phyloP scores from a whole-genome alignment of 768 basidiomycete genomes.

The Lactarius sp. region DNA sequence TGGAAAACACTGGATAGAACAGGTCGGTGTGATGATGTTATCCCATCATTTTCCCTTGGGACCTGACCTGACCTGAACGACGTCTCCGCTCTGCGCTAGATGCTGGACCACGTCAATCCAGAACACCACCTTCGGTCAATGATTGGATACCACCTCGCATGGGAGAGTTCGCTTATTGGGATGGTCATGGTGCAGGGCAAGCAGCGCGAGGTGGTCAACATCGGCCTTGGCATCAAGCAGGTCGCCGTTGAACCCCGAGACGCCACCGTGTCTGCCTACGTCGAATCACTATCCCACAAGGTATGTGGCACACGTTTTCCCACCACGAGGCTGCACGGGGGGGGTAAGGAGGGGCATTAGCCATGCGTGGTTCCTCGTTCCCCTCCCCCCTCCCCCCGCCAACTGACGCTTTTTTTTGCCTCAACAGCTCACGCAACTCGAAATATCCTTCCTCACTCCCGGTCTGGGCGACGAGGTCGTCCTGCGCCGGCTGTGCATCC shows the following conservation, averaged over 20 bases:
- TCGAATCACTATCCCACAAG: slow-evolving; percentile 72
- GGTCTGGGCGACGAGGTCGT: slow-evolving; percentile 57
- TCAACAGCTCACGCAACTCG: slow-evolving; percentile 44
- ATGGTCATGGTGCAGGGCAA: slow-evolving; percentile 83
- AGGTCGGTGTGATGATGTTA: slow-evolving; percentile 38
- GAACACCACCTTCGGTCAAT: slow-evolving; percentile 54
- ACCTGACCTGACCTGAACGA: too few relatives aligned
- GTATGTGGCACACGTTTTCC: slow-evolving; percentile 36
- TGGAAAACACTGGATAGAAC: slow-evolving; percentile 82
- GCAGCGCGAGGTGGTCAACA: slow-evolving; percentile 70
- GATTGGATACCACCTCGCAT: slow-evolving; percentile 75
- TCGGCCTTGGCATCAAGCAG: slow-evolving; percentile 75
- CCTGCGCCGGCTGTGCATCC: slow-evolving; percentile 69
- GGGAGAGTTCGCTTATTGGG: slow-evolving; percentile 65
- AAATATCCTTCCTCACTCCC: slow-evolving; percentile 48
- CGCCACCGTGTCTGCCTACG: slow-evolving; percentile 55
- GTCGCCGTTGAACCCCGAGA: slow-evolving; percentile 58
- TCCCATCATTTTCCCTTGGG: background rate
- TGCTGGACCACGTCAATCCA: slow-evolving; percentile 50
- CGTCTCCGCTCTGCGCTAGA: slow-evolving; percentile 48
- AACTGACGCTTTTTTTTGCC: slow-evolving; percentile 20
- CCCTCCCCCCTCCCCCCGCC: background rate
- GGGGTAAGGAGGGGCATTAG: background rate
- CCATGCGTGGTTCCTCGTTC: background rate
- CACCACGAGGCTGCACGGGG: background rate